A percentile compares a stretch with the other conserved stretches of the same genome.
These are phyloP conservation scores for Hydrangea macrophylla DNA, from an alignment of 148 eudicot species.

Conservation along the genomic window DNA sequence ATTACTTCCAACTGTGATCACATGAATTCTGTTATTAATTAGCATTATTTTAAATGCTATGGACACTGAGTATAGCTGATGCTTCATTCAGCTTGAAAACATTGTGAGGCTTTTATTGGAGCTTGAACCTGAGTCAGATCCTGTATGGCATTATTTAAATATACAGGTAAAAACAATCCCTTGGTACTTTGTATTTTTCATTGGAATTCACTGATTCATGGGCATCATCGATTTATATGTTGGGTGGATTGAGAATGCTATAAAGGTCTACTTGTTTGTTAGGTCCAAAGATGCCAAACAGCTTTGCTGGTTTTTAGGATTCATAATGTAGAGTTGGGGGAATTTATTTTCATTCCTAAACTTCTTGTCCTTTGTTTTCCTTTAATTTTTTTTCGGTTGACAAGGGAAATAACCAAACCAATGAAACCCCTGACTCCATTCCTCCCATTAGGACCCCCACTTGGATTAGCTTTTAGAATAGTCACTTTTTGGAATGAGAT, in stretches of 20 bases:
- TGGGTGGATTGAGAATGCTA: not conserved
- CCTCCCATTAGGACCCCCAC: too few species aligned
- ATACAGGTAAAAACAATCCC: constrained; percentile 58
- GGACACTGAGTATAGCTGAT: constrained; percentile 12
- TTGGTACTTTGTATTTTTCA: not conserved
- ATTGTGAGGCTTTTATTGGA: constrained; percentile 90
- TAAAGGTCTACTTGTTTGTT: not conserved
- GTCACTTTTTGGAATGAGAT: too few species aligned
- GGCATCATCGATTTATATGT: not conserved
- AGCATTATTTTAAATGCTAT: not conserved
- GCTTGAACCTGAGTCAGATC: constrained; percentile 97
- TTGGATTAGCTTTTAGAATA: too few species aligned
- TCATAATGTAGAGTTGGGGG: not conserved
- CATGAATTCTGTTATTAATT: not conserved
- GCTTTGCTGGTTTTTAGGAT: constrained; percentile 4
- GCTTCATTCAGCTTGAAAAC: constrained; percentile 82
- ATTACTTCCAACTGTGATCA: not conserved
- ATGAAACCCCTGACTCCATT: too few species aligned
- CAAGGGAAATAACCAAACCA: too few species aligned
- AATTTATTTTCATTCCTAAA: constrained; percentile 1
- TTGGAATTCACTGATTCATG: not conserved
- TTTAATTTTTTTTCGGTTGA: too few species aligned
- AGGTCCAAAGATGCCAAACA: not conserved
- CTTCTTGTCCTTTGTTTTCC: too few species aligned
- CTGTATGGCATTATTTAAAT: constrained; percentile 88